Conservation (phyloP, 2,329 filamentous ascomycete genomes). For the Fusarium lateritium region DNA sequence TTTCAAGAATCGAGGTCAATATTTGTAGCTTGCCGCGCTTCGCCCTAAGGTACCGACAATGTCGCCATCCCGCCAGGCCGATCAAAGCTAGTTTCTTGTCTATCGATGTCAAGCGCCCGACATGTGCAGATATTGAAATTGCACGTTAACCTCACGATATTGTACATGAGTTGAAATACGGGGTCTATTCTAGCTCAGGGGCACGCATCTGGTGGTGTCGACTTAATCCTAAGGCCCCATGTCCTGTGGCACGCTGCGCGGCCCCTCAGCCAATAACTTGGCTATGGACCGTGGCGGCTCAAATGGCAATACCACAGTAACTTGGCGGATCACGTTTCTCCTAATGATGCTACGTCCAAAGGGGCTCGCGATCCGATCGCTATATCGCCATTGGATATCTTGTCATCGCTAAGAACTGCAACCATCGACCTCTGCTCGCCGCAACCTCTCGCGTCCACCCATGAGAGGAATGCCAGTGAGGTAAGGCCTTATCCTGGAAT, state of each 20-base stretch:
- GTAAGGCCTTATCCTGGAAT: background rate
- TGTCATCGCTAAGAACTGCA: constrained; percentile 13
- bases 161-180: constrained; percentile 8
- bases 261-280: constrained; percentile 21
- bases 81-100: constrained; percentile 37
- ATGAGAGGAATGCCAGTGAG: constrained; percentile 17
- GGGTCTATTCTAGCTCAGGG: constrained; percentile 41
- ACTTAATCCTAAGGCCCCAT: constrained; percentile 28
- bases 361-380: constrained; percentile 32
- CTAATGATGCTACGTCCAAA: background rate
- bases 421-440: constrained; percentile 5
- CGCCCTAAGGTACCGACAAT: constrained; percentile 31
- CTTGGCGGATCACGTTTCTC: constrained; percentile 5
- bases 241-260: constrained; percentile 32
- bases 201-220: constrained; percentile 27
- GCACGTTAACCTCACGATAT: constrained; percentile 24
- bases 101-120: constrained; percentile 37
- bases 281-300: constrained; percentile 2
- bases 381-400: constrained; percentile 11
- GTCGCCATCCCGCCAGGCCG: constrained; percentile 42
- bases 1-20: constrained; percentile 21
- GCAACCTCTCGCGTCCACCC: background rate
- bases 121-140: constrained; percentile 32
- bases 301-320: constrained; percentile 5
- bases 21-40: constrained; percentile 38